Base-by-base conservation (phyloP, 1,284 basidiomycete genomes). In the Somion occarium region DNA sequence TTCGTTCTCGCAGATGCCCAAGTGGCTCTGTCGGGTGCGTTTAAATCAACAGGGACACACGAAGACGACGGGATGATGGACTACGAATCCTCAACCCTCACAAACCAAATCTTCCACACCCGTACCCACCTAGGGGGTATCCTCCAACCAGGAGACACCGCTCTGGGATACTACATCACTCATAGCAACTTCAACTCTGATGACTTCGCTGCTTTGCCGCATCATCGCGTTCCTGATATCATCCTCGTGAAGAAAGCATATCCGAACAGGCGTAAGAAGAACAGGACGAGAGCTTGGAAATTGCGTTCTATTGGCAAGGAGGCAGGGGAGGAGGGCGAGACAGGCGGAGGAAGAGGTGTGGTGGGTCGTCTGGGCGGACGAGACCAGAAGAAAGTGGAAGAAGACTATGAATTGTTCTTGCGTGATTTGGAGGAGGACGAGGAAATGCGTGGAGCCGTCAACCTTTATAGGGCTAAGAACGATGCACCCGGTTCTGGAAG, bases 391-490 rank as follows among this genome's bases (percentile, higher is more conserved):
- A 94, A 94, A 73, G 92, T 98, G 55, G 94, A 98, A 66, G 85
- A 92, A 65, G 96, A 98, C 66, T 99, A 98, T 68, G 96, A 98
- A 73, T 62, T 93, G 56, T 99, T 99, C 83, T 73, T 99, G 70
- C 81, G 91, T 48, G 95, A 98, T 62, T 71, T 99, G 52, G 96
- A 98, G 70, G 96, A 99, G 69, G 96, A 99, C 72, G 87, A 90
- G 47, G 96, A 98, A 76, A 76, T 98, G 77, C 82, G 96, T 48
- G 78, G 80, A 15, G 84, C 83, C 15, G 87, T 99, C 63, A 97
- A 98, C 70, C 63, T 99, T 51, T 99, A 95, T 74, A 90, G 88
- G 71, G 73, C 81, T 15, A 73, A 74, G 67, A 68, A 62, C 54
- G 76, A 77, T 48, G 73, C 69, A 61, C 80, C 79, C 71, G 66